Percentiles rank a stretch among this genome's conserved stretches.
These are phyloP conservation scores for Linaria vulgaris DNA, from an alignment of 257 asterid genomes.

Conservation along the genomic window DNA sequence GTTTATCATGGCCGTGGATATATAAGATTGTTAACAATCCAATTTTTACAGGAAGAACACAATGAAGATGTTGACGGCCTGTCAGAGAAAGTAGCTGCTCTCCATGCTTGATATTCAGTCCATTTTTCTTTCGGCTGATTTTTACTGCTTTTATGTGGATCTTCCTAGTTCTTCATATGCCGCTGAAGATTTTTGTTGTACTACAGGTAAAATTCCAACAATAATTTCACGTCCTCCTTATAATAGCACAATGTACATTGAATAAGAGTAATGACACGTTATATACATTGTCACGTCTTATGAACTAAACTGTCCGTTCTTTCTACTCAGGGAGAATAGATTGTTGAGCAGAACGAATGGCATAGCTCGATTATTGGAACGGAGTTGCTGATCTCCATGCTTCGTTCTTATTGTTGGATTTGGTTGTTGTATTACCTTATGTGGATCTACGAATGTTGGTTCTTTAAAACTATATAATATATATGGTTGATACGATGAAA, in stretches of 20 bases:
- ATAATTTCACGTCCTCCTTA: not conserved
- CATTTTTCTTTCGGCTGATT: not conserved
- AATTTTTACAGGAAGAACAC: constrained; percentile 36
- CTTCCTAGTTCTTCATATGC: not conserved
- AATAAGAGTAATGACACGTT: not conserved
- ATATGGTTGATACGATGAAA: too few species aligned
- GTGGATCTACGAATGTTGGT: too few species aligned
- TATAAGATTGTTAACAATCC: not conserved
- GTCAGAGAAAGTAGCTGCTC: constrained; percentile 48
- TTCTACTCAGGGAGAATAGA: too few species aligned
- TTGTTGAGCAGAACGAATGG: too few species aligned
- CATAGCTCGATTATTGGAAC: too few species aligned
- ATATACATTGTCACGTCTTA: not conserved
- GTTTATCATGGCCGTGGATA: too few species aligned
- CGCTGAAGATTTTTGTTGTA: not conserved
- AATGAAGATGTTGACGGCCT: constrained; percentile 47
- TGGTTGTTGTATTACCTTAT: too few species aligned
- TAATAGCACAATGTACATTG: not conserved
- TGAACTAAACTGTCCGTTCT: not conserved
- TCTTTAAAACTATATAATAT: too few species aligned
- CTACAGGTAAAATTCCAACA: not conserved
- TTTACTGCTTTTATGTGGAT: not conserved
- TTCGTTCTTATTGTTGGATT: too few species aligned
- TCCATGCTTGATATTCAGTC: constrained; percentile 37
- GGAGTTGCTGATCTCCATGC: too few species aligned